Evolutionary conservation across 805 yeast species (phyloP), one percentile per base, ranked within the genome.

Genomic region (Jamesozyma piceae): DNA sequence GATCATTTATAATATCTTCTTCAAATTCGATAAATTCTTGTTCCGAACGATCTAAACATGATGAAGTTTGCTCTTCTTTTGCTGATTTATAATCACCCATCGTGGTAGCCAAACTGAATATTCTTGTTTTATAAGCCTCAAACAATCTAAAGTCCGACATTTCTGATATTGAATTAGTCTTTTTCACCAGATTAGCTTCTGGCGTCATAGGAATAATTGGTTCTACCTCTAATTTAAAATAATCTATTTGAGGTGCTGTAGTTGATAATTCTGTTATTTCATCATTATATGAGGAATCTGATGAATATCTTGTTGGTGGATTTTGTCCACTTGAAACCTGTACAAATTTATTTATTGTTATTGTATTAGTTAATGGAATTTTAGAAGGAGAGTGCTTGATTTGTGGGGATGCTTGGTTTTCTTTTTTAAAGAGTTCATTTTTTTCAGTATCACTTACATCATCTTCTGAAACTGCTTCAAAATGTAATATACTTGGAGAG

Each of bases 71-170:
- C 2, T 41, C 44, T 30, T 54, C 61, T 24, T 46, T 45, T 2
- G 58, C 57, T 3, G 58, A 52, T 43, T 48, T 49, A 40, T 52
- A 55, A 24, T 50, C 57, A 14, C 51, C 59, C 6, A 45, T 51
- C 2, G 60, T 49, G 3, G 60, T 55, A 10, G 57, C 53, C 24
- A 55, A 41, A 41, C 60, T 54, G 33, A 51, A 48, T 20, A 54
- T 50, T 21, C 52, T 47, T 4, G 57, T 52, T 3, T 46, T 36
- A 33, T 49, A 52, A 15, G 46, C 45, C 20, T 48, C 45, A n/a
- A 33, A 33, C 8, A 33, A 30, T 26, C 27, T 29, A 15, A 18
- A 22, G 8, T 34, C 20, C 5, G 10, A 13, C 3, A 17, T 14
- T 9, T 42, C 36, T 5, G 26, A 11, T 11, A 17, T 28, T 8